phyloP scores from a whole-genome alignment of 1,284 basidiomycete genomes.

The Moesziomyces parantarcticus region DNA sequence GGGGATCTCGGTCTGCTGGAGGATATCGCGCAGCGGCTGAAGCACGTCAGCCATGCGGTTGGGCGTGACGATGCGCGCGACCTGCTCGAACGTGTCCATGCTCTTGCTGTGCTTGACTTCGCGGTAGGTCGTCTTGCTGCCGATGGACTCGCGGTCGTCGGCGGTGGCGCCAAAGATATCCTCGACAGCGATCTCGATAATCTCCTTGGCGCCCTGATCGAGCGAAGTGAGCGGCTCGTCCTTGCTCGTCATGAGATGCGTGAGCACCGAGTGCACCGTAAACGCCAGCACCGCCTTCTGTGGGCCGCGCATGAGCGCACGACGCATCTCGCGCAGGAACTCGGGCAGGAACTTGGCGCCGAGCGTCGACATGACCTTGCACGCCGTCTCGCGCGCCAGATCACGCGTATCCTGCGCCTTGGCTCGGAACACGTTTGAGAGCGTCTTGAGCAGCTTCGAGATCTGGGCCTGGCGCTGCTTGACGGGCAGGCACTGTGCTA shows the following conservation, averaged over 20 bases:
- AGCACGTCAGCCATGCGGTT: conserved; percentile 79
- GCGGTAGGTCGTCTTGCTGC: conserved; percentile 83
- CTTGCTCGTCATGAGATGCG: conserved; percentile 70
- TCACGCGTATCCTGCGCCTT: conserved; percentile 94
- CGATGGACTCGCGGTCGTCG: conserved; percentile 87
- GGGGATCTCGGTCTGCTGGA: conserved; percentile 84
- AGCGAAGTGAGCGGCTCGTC: conserved; percentile 72
- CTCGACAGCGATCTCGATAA: conserved; percentile 85
- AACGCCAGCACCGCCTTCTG: conserved; percentile 93
- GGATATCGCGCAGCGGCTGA: conserved; percentile 82
- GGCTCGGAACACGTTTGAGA: conserved; percentile 88
- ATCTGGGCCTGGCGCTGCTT: conserved; percentile 74
- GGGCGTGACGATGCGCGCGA: conserved; percentile 56
- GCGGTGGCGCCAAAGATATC: conserved; percentile 95
- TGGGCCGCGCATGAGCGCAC: conserved; percentile 86
- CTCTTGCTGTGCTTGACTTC: conserved; percentile 67
- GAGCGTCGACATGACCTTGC: conserved; percentile 81
- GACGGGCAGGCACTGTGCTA: conserved; percentile 84
- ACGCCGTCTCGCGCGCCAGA: conserved; percentile 83
- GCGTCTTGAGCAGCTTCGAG: conserved; percentile 80
- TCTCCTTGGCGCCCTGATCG: conserved; percentile 79
- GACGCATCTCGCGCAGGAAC: conserved; percentile 82
- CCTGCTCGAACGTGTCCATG: conserved; percentile 65
- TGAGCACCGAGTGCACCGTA: conserved; percentile 83
- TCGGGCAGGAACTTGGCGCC: conserved; percentile 80